These are phyloP conservation scores for Baorangia bicolor DNA, from an alignment of 768 basidiomycete genomes.

Conservation along the genomic window DNA sequence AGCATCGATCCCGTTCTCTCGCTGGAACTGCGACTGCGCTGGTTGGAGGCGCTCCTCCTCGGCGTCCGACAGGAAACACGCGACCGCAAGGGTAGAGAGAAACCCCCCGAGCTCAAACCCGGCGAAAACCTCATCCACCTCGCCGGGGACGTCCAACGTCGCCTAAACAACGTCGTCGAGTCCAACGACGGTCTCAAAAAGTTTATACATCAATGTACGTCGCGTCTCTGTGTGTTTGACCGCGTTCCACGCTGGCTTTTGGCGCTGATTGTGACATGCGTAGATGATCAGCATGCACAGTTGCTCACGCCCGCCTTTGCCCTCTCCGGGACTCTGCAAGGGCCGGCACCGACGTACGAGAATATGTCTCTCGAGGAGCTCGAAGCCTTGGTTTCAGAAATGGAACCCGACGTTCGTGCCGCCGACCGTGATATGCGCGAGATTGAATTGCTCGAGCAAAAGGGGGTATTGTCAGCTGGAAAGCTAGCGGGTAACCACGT, in stretches of 20 bases:
- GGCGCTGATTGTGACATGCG: background rate
- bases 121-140: slow-evolving; percentile 58
- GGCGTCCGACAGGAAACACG: slow-evolving; percentile 56
- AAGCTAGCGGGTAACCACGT: slow-evolving; percentile 54
- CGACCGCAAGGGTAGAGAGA: slow-evolving; percentile 40
- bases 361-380: slow-evolving; percentile 67
- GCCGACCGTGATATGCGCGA: slow-evolving; percentile 83
- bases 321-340: slow-evolving; percentile 58
- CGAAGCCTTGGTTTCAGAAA: slow-evolving; percentile 68
- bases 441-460: slow-evolving; percentile 66
- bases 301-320: slow-evolving; percentile 75
- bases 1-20: slow-evolving; percentile 65
- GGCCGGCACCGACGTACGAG: slow-evolving; percentile 52
- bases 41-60: slow-evolving; percentile 75
- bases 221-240: no score
- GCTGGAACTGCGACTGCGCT: slow-evolving; percentile 71
- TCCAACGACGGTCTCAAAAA: slow-evolving; percentile 68
- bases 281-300: slow-evolving; percentile 78
- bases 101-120: slow-evolving; percentile 40
- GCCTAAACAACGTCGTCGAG: slow-evolving; percentile 57
- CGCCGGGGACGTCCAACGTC: slow-evolving; percentile 59
- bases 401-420: slow-evolving; percentile 81
- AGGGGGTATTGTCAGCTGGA: slow-evolving; percentile 70
- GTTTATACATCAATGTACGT: slow-evolving; percentile 76
- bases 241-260: background rate